These are phyloP conservation scores for Phalaenopsis aphrodite DNA, from an alignment of 106 monocot genomes.

Conservation along the genomic window DNA sequence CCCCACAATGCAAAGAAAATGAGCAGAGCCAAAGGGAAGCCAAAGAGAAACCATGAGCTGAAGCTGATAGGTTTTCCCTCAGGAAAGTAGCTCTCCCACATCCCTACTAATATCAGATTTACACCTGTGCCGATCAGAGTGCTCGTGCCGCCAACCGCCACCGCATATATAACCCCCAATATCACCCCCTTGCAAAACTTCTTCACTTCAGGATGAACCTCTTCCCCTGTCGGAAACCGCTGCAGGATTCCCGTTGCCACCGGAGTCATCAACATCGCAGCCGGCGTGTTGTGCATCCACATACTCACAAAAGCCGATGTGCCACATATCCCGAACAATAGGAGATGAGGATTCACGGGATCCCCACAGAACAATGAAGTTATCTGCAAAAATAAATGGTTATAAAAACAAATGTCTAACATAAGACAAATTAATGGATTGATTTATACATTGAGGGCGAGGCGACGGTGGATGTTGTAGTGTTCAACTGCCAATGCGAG, in stretches of 20 bases:
- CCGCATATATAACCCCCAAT: slow-evolving; percentile 74
- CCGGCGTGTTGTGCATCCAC: slow-evolving; percentile 96
- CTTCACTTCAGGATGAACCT: slow-evolving; percentile 22
- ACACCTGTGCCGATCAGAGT: slow-evolving; percentile 87
- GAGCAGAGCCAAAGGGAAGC: slow-evolving; percentile 63
- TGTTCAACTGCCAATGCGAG: slow-evolving; percentile 89
- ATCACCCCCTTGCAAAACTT: slow-evolving; percentile 71
- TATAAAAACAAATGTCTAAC: not conserved
- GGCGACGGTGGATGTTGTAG: slow-evolving; percentile 84
- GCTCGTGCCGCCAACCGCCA: slow-evolving; percentile 71
- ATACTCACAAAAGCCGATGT: slow-evolving; percentile 83
- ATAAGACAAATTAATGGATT: not conserved
- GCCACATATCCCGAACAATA: slow-evolving; percentile 77
- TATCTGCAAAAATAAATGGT: slow-evolving; percentile 34
- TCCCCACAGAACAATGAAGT: slow-evolving; percentile 67
- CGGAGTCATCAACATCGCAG: slow-evolving; percentile 88
- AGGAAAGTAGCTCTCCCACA: slow-evolving; percentile 83
- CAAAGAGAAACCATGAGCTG: slow-evolving; percentile 80
- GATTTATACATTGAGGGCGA: slow-evolving; percentile 61
- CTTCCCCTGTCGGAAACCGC: slow-evolving; percentile 27
- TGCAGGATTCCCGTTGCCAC: slow-evolving; percentile 84
- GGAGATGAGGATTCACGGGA: slow-evolving; percentile 43
- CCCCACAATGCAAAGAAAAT: slow-evolving; percentile 70
- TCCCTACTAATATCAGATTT: slow-evolving; percentile 70
- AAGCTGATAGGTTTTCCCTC: slow-evolving; percentile 56